phyloP scores from a whole-genome alignment of 768 basidiomycete genomes.

The Rhodotorula toruloides region DNA sequence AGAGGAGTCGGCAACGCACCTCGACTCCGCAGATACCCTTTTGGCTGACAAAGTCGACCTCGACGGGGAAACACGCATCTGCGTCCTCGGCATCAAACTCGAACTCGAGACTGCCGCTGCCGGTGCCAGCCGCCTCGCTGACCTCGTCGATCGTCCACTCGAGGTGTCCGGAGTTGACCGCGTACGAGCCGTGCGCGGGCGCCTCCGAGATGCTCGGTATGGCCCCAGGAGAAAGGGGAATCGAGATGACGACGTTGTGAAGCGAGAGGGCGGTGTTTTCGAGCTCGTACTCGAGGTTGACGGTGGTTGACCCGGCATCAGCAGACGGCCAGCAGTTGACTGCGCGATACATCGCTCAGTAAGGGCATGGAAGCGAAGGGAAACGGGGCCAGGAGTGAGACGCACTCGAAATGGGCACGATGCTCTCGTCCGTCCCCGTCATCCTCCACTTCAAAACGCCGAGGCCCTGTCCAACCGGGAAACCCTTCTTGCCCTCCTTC shows the following conservation, averaged over 20 bases:
- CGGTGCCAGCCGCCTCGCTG: slow-evolving; percentile 55
- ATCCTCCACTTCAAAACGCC: slow-evolving; percentile 91
- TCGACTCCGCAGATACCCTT: slow-evolving; percentile 74
- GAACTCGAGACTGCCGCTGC: slow-evolving; percentile 85
- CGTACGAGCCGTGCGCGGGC: slow-evolving; percentile 60
- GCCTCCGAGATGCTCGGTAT: slow-evolving; percentile 68
- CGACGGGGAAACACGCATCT: slow-evolving; percentile 86
- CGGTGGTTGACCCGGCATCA: slow-evolving; percentile 85
- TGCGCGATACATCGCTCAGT: slow-evolving; percentile 43
- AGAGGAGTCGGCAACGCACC: slow-evolving; percentile 47
- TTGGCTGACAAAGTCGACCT: slow-evolving; percentile 70
- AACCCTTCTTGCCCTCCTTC: slow-evolving; percentile 73
- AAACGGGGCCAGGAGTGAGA: slow-evolving; percentile 18
- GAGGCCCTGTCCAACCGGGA: slow-evolving; percentile 77
- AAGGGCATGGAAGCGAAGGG: background rate
- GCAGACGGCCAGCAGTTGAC: slow-evolving; percentile 98
- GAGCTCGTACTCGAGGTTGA: slow-evolving; percentile 95
- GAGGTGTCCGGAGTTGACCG: slow-evolving; percentile 70
- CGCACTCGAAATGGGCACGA: slow-evolving; percentile 85
- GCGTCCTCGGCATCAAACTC: slow-evolving; percentile 75
- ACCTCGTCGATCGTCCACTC: slow-evolving; percentile 77
- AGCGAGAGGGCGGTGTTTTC: slow-evolving; percentile 75
- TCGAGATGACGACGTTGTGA: slow-evolving; percentile 79
- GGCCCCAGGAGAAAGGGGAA: slow-evolving; percentile 81
- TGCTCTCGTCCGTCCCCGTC: slow-evolving; percentile 80